phyloP scores from a whole-genome alignment of 2,329 filamentous ascomycete species.

The Penicillium sp. region DNA sequence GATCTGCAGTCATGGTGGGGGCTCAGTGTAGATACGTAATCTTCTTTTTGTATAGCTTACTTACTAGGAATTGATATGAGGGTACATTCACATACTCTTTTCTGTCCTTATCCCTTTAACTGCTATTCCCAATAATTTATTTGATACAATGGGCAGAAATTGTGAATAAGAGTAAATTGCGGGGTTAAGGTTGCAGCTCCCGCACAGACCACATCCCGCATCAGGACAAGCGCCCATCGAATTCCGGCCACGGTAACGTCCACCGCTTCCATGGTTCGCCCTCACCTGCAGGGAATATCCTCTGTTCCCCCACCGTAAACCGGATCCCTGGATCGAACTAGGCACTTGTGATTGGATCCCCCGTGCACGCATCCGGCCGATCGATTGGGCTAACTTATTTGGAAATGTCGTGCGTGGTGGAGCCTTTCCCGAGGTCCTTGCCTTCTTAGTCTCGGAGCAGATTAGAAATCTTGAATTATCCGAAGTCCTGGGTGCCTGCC shows the following conservation, averaged over 20 bases:
- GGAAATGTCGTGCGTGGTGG: background rate
- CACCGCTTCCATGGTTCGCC: background rate
- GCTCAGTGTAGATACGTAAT: background rate
- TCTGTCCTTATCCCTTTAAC: too few species aligned
- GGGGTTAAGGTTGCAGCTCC: constrained; percentile 30
- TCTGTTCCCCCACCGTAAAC: background rate
- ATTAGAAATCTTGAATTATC: background rate
- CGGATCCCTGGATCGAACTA: background rate
- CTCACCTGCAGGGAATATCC: background rate
- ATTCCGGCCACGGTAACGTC: background rate
- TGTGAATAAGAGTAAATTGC: constrained; percentile 10
- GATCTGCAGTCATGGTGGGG: constrained; percentile 1
- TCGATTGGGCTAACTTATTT: constrained; percentile 5
- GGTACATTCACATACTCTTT: too few species aligned
- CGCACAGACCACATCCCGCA: constrained; percentile 7
- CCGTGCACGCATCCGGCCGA: constrained; percentile 12
- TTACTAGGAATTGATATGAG: too few species aligned
- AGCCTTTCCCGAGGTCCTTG: background rate
- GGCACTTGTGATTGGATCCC: constrained; percentile 2
- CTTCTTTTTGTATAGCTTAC: too few species aligned
- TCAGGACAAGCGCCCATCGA: background rate
- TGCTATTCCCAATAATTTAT: too few species aligned
- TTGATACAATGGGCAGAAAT: too few species aligned
- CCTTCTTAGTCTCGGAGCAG: background rate
- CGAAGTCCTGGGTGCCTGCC: background rate